Conservation (phyloP, 306 rosid genomes). For the Dalbergia cultrata region DNA sequence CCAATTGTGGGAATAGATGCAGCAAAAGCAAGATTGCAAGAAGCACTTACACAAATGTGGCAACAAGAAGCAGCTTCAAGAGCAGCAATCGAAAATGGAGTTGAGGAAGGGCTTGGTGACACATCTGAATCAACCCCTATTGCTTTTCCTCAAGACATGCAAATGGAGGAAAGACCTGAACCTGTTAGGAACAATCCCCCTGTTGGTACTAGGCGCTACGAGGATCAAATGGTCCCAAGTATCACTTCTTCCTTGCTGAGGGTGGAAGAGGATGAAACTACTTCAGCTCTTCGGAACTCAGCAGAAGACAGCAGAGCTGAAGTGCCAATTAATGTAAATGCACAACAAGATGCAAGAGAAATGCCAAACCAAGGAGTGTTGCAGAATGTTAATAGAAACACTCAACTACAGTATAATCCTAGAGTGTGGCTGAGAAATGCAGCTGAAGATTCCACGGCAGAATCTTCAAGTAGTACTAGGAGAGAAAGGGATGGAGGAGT, state of each 20-base stretch:
- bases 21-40: slow-evolving; percentile 78
- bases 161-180: slow-evolving; percentile 79
- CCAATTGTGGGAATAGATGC: slow-evolving; percentile 86
- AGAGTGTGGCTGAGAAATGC: slow-evolving; percentile 51
- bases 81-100: slow-evolving; percentile 82
- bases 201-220: slow-evolving; percentile 59
- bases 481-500: slow-evolving; percentile 94
- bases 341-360: slow-evolving; percentile 62
- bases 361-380: slow-evolving; percentile 51
- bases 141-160: slow-evolving; percentile 81
- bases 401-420: slow-evolving; percentile 45
- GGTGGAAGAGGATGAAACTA: slow-evolving; percentile 78
- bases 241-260: slow-evolving; percentile 77
- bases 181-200: slow-evolving; percentile 64
- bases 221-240: slow-evolving; percentile 96
- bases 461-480: slow-evolving; percentile 81
- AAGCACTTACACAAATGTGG: slow-evolving; percentile 85
- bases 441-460: slow-evolving; percentile 87
- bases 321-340: slow-evolving; percentile 73
- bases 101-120: slow-evolving; percentile 95
- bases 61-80: slow-evolving; percentile 91
- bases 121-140: slow-evolving; percentile 71
- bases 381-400: slow-evolving; percentile 52
- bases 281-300: slow-evolving; percentile 57
- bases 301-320: slow-evolving; percentile 74